Percentiles rank a stretch among this genome's conserved stretches.
Conservation (phyloP, 2,329 filamentous ascomycete species). For the Paracoccidioides brasiliensis region DNA sequence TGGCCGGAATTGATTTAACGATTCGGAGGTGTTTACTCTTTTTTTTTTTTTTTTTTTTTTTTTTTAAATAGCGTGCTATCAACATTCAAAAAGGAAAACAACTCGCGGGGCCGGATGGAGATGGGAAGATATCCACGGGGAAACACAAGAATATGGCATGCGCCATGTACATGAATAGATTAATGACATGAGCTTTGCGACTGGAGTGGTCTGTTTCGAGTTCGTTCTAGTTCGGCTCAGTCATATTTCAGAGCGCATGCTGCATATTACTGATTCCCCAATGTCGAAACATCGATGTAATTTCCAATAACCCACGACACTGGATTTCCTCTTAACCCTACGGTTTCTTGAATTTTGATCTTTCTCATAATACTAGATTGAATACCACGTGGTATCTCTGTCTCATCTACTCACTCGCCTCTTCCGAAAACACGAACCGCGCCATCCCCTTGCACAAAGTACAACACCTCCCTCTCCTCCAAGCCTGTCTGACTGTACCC, state of each 20-base stretch:
- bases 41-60: constrained; percentile 1
- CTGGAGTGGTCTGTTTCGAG: background rate
- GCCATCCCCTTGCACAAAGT: constrained; percentile 67
- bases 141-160: constrained; percentile 5
- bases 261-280: background rate
- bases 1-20: constrained; percentile 1
- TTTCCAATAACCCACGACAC: background rate
- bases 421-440: constrained; percentile 73
- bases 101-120: background rate
- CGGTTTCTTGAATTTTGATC: background rate
- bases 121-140: background rate
- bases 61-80: constrained; percentile 5
- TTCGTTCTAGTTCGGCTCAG: background rate
- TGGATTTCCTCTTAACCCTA: background rate
- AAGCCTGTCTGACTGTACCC: constrained; percentile 17
- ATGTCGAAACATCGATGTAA: background rate
- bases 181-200: constrained; percentile 1
- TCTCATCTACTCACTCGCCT: constrained; percentile 38
- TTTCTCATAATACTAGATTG: background rate
- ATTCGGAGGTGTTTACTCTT: constrained; percentile 1
- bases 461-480: constrained; percentile 60
- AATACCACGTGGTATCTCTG: background rate
- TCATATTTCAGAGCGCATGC: background rate
- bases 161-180: constrained; percentile 4
- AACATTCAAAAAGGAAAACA: constrained; percentile 3